Evolutionary conservation across 2,329 filamentous ascomycete genomes (phyloP).

Genomic region (Exophiala mesophila): DNA sequence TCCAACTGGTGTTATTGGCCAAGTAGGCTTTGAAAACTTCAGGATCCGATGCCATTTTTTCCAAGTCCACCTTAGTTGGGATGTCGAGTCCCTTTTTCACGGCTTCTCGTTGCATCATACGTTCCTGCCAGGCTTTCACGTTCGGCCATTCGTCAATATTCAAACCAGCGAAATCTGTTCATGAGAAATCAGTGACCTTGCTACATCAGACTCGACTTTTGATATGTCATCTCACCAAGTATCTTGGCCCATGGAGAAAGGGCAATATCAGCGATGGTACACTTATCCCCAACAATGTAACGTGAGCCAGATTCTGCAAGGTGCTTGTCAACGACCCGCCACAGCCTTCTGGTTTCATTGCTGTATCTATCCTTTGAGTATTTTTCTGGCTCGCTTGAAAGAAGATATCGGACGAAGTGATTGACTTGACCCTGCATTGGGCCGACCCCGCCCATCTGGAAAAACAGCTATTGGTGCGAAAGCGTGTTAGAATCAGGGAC

Average conservation of each 20-base stretch:
- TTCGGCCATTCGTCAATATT: constrained; percentile 22
- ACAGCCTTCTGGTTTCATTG: constrained; percentile 76
- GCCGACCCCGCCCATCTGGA: constrained; percentile 65
- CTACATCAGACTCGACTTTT: too few relatives aligned
- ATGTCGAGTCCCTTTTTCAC: constrained; percentile 12
- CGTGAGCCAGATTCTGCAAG: constrained; percentile 48
- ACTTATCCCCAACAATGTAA: constrained; percentile 46
- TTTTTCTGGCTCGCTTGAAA: constrained; percentile 52
- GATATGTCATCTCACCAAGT: constrained; percentile 3
- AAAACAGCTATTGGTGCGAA: constrained; percentile 39
- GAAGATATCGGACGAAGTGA: constrained; percentile 73
- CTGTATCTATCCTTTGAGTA: constrained; percentile 77
- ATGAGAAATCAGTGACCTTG: not conserved
- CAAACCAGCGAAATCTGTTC: constrained; percentile 6
- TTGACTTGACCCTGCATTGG: constrained; percentile 82
- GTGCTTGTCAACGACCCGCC: constrained; percentile 68
- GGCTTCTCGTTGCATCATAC: constrained; percentile 12
- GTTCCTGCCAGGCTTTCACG: constrained; percentile 20
- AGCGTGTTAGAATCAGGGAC: not conserved
- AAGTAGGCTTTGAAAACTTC: constrained; percentile 10
- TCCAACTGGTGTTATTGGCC: constrained; percentile 53
- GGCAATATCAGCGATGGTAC: constrained; percentile 60
- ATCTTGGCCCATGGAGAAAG: constrained; percentile 8
- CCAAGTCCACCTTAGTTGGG: constrained; percentile 15
- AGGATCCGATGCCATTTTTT: constrained; percentile 7